Base-by-base conservation (phyloP, 768 basidiomycete species). In the Lentinula edodes region DNA sequence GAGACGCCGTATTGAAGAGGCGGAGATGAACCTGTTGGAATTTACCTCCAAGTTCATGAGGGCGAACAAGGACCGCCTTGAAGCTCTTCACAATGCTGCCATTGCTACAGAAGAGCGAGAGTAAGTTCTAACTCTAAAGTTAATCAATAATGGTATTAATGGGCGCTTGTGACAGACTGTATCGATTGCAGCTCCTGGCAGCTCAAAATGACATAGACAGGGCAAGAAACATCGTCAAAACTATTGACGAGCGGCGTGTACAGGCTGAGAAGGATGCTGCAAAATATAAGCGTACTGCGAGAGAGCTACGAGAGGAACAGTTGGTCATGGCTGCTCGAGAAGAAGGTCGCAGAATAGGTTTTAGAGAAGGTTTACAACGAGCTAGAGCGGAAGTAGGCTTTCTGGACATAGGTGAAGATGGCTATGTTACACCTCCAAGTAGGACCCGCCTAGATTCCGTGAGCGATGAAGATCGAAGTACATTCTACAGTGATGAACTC, bases 211-310 rank as follows among this genome's bases (percentile, higher is more conserved):
- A 83, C 66, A 77, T 83, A 39, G 69, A 72, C 65, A 70, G 75
- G 50, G 81, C 82, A 2, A 80, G 82, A 67, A 71, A 75, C 58
- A 66, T 80, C 16, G 70, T 83, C 50, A 75, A 70, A 32, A 67
- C 73, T 4, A 67, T 82, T 10, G 82, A 82, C 59, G 63, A 62
- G 6, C 72, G 78, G 61, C 70, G 77, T 45, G 67, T 73, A 34
- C 75, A 80, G 8, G 79, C 81, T 39, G 81, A 83, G 66, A 75
- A 80, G 62, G 76, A 74, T 2, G 78, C 75, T 3, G 69, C 77
- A 3, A 71, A 72, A 35, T 68, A 79, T 18, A 72, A 80, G 52
- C 73, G 68, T 36, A 76, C 72, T 57, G 68, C 80, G 20, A 70
- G 82, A 50, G 78, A 75, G 69, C 45, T 80, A 18, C 75, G 75